These are phyloP conservation scores for Chaetomium globosum DNA, from an alignment of 2,329 filamentous ascomycete genomes.

Conservation along the genomic window DNA sequence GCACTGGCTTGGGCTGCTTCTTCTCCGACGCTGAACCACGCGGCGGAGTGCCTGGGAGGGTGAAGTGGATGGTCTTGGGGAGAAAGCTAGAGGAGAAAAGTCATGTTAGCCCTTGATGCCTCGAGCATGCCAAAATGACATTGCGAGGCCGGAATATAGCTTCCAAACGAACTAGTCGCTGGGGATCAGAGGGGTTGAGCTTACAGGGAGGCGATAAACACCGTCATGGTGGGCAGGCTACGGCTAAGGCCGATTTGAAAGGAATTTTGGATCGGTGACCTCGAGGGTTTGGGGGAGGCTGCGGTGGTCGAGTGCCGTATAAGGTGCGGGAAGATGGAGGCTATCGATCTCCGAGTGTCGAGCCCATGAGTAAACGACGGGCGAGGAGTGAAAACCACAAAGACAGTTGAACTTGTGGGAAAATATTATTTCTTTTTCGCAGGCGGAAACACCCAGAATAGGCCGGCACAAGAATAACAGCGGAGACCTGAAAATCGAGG, in stretches of 20 bases:
- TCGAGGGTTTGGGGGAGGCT: not conserved
- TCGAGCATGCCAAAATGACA: not conserved
- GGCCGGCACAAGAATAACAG: not conserved
- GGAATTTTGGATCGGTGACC: not conserved
- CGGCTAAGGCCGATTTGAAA: not conserved
- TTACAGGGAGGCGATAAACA: constrained; percentile 53
- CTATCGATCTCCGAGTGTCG: constrained; percentile 24
- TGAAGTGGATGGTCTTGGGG: constrained; percentile 89
- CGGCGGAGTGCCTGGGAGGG: constrained; percentile 60
- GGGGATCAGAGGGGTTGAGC: constrained; percentile 24
- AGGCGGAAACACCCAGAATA: not conserved
- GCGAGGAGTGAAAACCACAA: not conserved
- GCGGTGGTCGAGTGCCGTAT: constrained; percentile 4
- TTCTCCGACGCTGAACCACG: constrained; percentile 43
- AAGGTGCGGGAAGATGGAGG: not conserved
- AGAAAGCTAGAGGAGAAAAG: constrained; percentile 66
- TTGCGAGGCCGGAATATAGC: not conserved
- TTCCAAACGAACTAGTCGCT: not conserved
- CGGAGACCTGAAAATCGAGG: not conserved
- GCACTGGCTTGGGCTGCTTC: constrained; percentile 35
- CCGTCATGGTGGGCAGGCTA: constrained; percentile 49
- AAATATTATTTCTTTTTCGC: not conserved
- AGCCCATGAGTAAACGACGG: constrained; percentile 22
- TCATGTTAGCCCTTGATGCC: not conserved
- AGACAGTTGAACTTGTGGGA: not conserved